Base-by-base conservation (phyloP, 306 rosid species). In the Cicer cuneatum region DNA sequence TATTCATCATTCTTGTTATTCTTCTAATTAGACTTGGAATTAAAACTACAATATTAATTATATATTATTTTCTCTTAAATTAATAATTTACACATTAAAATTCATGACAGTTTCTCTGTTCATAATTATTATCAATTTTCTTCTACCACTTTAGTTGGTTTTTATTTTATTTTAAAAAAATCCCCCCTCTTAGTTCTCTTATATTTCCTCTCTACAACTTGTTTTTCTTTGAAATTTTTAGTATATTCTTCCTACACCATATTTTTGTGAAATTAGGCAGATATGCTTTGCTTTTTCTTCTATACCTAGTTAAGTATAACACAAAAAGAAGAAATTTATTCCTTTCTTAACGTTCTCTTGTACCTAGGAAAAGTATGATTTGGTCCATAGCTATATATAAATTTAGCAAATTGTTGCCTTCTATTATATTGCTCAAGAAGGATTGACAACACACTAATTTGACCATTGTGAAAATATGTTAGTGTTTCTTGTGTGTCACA, bases 241-340 rank as follows among this genome's bases (percentile, higher is more conserved):
- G 3, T 21, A 1, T 51, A 24, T 40, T 9, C 10, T 41, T 64
- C 40, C 6, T 13, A 40, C 2, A 21, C 18, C 37, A 21, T 75
- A 51, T 2, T 40, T 61, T 52, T 40, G 37, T 33, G 46, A 13
- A 52, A 7, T 33, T 15, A 39, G 80, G 74, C 16, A 67, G 67
- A 66, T 67, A 61, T 67, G 52, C 81, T 68, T 68, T 77, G 81
- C 35, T 52, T 18, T 46, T 67, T 76, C 74, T 35, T 16, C 16
- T 6, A 43, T 12, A 1, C 11, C n/a, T 45, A 38, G 81, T 45
- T 1, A 76, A 56, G 74, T 66, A 66, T 66, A 66, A 29, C 51
- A 65, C 16, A 66, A 39, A 63, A 52, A 24, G 12, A 40, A 10
- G 48, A 52, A 40, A 10, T 38, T 75, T 56, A 64, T 75, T 52